A percentile compares a stretch with the other conserved stretches of the same genome.
Evolutionary conservation across 768 basidiomycete genomes (phyloP).

Genomic region (Leccinum aurantiacum): DNA sequence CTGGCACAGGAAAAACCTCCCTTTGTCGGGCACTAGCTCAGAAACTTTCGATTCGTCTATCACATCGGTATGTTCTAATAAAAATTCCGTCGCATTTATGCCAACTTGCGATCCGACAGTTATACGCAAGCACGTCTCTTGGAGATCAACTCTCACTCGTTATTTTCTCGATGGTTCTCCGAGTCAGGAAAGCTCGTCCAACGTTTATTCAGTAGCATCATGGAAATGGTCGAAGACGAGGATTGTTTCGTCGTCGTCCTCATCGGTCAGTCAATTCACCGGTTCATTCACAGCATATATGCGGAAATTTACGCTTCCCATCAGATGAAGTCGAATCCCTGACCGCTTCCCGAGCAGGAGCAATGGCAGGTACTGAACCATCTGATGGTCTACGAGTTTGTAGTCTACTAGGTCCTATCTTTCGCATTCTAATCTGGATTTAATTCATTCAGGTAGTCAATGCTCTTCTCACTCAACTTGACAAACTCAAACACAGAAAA

Average conservation of each 20-base stretch:
- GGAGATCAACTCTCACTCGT: slow-evolving; percentile 97
- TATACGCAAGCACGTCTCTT: slow-evolving; percentile 86
- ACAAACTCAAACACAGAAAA: slow-evolving; percentile 89
- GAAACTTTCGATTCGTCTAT: slow-evolving; percentile 88
- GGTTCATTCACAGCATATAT: slow-evolving; percentile 1
- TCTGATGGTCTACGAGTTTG: slow-evolving; percentile 87
- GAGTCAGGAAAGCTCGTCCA: slow-evolving; percentile 99
- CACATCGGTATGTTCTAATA: slow-evolving; percentile 58
- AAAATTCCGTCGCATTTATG: not conserved
- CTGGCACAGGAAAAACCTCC: slow-evolving; percentile 97
- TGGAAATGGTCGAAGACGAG: slow-evolving; percentile 90
- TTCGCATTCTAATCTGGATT: not conserved
- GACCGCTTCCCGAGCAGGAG: slow-evolving; percentile 91
- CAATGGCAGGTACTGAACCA: slow-evolving; percentile 94
- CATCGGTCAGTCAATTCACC: slow-evolving; percentile 58
- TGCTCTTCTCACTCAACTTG: slow-evolving; percentile 93
- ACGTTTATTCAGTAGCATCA: slow-evolving; percentile 83
- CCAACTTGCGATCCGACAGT: slow-evolving; percentile 39
- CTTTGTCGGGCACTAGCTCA: slow-evolving; percentile 94
- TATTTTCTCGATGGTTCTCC: slow-evolving; percentile 99
- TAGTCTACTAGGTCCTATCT: not conserved
- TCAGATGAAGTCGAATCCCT: slow-evolving; percentile 95
- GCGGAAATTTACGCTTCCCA: not conserved
- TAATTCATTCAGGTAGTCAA: slow-evolving; percentile 80
- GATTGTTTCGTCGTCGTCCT: slow-evolving; percentile 90